A percentile compares a stretch with the other conserved stretches of the same genome.
Conservation (phyloP, 192 early-diverging fungal genomes). For the Backusella australiensis region DNA sequence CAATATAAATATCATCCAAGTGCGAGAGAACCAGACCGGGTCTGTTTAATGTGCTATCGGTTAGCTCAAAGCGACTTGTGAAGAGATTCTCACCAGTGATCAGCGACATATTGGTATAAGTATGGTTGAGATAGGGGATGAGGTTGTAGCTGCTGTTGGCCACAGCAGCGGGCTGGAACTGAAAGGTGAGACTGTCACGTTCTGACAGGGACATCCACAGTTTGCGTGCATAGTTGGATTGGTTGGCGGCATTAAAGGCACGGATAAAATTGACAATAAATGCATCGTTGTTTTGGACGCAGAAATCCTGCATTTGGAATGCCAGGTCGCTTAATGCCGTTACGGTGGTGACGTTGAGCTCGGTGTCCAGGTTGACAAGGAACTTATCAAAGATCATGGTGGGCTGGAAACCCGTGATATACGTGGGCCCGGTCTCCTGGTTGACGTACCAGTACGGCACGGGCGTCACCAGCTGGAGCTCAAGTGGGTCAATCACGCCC, state of each 20-base stretch:
- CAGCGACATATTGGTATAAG: slow-evolving; percentile 16
- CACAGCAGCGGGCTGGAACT: neutral
- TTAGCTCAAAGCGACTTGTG: neutral
- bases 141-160: slow-evolving; percentile 7
- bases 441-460: slow-evolving; percentile 21
- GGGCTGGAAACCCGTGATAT: slow-evolving; percentile 34
- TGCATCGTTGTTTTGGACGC: slow-evolving; percentile 23
- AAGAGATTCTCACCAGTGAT: slow-evolving; percentile 14
- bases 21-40: slow-evolving; percentile 32
- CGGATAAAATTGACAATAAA: slow-evolving; percentile 35
- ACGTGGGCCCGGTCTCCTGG: slow-evolving; percentile 20
- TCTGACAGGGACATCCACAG: slow-evolving; percentile 16
- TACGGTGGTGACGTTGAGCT: neutral
- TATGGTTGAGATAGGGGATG: slow-evolving; percentile 16
- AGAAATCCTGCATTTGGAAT: slow-evolving; percentile 33
- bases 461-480: slow-evolving; percentile 23
- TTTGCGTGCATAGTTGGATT: slow-evolving; percentile 19
- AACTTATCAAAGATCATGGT: slow-evolving; percentile 42
- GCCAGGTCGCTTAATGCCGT: slow-evolving; percentile 16
- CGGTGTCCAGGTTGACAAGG: slow-evolving; percentile 5
- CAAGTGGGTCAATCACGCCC: slow-evolving; percentile 12
- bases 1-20: slow-evolving; percentile 25
- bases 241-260: slow-evolving; percentile 19
- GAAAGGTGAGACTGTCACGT: neutral
- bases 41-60: slow-evolving; percentile 13